Evolutionary conservation across 192 early-diverging fungal species (phyloP), one percentile per base, ranked within the genome.

Genomic region (Linnemannia zychae): DNA sequence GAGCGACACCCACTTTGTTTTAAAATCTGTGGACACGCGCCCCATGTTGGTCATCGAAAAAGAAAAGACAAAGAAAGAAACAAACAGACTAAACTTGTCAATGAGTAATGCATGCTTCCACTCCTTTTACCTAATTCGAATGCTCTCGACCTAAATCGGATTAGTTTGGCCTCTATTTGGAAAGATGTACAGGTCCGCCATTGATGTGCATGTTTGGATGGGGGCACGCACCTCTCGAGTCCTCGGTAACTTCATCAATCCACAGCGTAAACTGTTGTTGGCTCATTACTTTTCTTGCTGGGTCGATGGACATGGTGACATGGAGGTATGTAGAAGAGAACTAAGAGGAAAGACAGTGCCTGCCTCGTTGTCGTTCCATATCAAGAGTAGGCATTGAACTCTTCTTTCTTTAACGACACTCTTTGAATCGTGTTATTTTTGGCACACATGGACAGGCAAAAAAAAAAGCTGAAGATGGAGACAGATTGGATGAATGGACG

Each of bases 181-280:
- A n/a, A n/a, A n/a, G n/a, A n/a, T n/a, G n/a, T n/a, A n/a, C n/a
- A n/a, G n/a, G n/a, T n/a, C n/a, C n/a, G n/a, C n/a, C n/a, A n/a
- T n/a, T n/a, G n/a, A n/a, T n/a, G n/a, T n/a, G n/a, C n/a, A n/a
- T n/a, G n/a, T n/a, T n/a, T n/a, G n/a, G n/a, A n/a, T n/a, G n/a
- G n/a, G 52, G 52, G n/a, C 52, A 57, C 52, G 52, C 52, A 57
- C 52, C 52, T n/a, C 52, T 57, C 52, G 52, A 13, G 24, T 57
- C 52, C 52, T 57, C 52, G 52, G 52, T 57, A 57, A 57, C 24
- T 6, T 57, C 52, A 57, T 11, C n/a, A 5, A 57, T 16, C 7
- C 46, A 12, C n/a, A n/a, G n/a, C n/a, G n/a, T n/a, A n/a, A n/a
- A n/a, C n/a, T n/a, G n/a, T n/a, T n/a, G n/a, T n/a, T n/a, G n/a